Evolutionary conservation across 2,329 filamentous ascomycete species (phyloP).

Genomic region (Fusarium nygamai): DNA sequence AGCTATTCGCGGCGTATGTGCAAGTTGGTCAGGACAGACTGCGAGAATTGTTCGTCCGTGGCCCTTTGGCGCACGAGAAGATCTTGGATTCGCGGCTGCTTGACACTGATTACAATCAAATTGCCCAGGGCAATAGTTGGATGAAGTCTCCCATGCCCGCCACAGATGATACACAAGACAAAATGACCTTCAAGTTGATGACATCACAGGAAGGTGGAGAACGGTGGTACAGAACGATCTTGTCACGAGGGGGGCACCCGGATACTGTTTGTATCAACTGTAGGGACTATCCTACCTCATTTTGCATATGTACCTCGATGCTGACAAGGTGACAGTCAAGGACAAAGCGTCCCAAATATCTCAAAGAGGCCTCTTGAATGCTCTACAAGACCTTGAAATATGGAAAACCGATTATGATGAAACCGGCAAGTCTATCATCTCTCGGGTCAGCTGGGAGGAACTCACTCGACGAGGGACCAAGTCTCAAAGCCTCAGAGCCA

Average conservation of each 20-base stretch:
- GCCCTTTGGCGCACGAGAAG: fast-evolving
- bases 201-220: fast-evolving
- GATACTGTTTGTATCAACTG: fast-evolving
- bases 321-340: fast-evolving
- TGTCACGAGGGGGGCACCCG: fast-evolving
- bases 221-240: fast-evolving
- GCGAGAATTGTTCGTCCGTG: fast-evolving
- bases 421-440: fast-evolving
- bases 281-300: fast-evolving
- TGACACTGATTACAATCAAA: fast-evolving
- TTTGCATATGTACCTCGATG: fast-evolving
- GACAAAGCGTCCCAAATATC: fast-evolving
- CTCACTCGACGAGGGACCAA: fast-evolving
- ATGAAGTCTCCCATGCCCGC: fast-evolving
- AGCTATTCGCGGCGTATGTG: fast-evolving
- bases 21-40: background rate
- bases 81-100: fast-evolving
- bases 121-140: fast-evolving
- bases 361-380: fast-evolving
- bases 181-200: background rate
- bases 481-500: fast-evolving
- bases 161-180: fast-evolving
- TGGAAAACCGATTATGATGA: background rate
- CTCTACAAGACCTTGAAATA: fast-evolving
- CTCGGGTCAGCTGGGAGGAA: background rate